Evolutionary conservation across 148 eudicot genomes (phyloP).

Genomic region (Cornus florida): DNA sequence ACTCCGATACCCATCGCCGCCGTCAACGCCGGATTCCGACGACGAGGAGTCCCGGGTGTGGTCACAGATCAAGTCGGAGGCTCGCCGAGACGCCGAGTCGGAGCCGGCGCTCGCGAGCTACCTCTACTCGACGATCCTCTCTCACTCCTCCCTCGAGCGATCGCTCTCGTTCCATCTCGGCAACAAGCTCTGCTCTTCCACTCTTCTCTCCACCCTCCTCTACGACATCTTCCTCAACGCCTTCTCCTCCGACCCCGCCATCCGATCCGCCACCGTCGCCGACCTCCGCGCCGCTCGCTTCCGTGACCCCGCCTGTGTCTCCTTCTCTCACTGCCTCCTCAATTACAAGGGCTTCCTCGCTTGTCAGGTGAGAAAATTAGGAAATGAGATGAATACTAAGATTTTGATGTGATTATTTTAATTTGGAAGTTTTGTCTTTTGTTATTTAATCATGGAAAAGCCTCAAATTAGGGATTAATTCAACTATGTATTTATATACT

Average conservation of each 20-base stretch:
- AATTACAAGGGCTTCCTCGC: conserved; percentile 82
- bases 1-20: background rate
- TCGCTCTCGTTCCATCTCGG: conserved; percentile 67
- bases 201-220: conserved; percentile 64
- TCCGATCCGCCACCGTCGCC: conserved; percentile 59
- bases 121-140: conserved; percentile 64
- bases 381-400: no score
- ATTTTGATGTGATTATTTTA: no score
- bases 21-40: conserved; percentile 17
- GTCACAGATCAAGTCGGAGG: conserved; percentile 64
- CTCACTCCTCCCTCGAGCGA: conserved; percentile 61
- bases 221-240: conserved; percentile 65
- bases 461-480: no score
- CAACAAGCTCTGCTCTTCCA: conserved; percentile 68
- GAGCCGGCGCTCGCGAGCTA: conserved; percentile 73
- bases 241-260: conserved; percentile 41
- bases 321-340: conserved; percentile 67
- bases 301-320: conserved; percentile 71
- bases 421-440: no score
- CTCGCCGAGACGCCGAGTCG: conserved; percentile 62
- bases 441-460: no score
- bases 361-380: conserved; percentile 10
- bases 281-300: conserved; percentile 62
- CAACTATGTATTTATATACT: no score
- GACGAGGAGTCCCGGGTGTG: conserved; percentile 54